phyloP scores from a whole-genome alignment of 495 filamentous ascomycete species.

The Xanthoparmelia taractica region DNA sequence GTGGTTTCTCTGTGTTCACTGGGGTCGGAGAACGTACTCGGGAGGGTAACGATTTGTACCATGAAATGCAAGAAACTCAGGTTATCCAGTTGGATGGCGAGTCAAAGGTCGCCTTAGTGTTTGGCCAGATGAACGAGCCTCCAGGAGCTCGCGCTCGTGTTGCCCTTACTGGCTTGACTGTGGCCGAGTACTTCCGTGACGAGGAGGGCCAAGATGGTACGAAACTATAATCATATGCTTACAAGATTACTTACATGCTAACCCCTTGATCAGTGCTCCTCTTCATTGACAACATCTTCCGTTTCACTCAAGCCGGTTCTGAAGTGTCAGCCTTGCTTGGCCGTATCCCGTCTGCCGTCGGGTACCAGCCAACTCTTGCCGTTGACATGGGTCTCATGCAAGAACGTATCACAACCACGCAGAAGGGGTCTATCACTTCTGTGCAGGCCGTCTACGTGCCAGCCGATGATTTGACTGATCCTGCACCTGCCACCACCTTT shows the following conservation, averaged over 20 bases:
- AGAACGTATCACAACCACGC: constrained; percentile 99
- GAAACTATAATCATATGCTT: constrained; percentile 10
- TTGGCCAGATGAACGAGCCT: constrained; percentile 99
- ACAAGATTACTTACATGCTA: constrained; percentile 17
- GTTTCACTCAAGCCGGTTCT: constrained; percentile 99
- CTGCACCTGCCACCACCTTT: constrained; percentile 98
- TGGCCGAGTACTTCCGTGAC: constrained; percentile 97
- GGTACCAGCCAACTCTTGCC: constrained; percentile 99
- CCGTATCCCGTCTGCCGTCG: constrained; percentile 99
- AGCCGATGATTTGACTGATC: constrained; percentile 99
- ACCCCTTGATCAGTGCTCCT: constrained; percentile 60
- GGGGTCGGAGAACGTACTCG: constrained; percentile 99
- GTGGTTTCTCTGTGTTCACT: constrained; percentile 99
- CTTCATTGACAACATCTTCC: constrained; percentile 99
- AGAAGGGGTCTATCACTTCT: constrained; percentile 98
- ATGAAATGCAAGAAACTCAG: constrained; percentile 99
- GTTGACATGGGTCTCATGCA: constrained; percentile 99
- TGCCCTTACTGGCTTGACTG: constrained; percentile 83
- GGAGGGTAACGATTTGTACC: constrained; percentile 99
- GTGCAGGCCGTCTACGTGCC: constrained; percentile 99
- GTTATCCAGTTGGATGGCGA: constrained; percentile 99
- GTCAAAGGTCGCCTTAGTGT: constrained; percentile 98
- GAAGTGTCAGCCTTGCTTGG: constrained; percentile 99
- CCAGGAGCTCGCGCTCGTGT: constrained; percentile 99
- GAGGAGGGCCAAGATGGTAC: constrained; percentile 90